Conservation (phyloP, 163 green algal genomes). For the Picocystis sp. region DNA sequence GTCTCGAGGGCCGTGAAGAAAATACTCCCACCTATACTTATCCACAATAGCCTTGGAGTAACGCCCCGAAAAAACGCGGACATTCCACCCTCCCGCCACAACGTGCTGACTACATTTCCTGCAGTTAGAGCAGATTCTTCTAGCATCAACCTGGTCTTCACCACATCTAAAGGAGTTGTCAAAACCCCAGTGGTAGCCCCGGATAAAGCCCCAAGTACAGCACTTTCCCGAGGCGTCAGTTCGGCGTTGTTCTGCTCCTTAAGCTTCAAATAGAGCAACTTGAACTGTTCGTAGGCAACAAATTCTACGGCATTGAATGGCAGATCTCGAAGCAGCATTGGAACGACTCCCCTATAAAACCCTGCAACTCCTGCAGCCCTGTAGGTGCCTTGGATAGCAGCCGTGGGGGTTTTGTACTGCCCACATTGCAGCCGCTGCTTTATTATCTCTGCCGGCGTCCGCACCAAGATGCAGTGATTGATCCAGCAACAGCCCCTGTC, state of each 20-base stretch:
- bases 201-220: slow-evolving; percentile 49
- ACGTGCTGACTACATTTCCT: too few relatives aligned
- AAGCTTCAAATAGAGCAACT: slow-evolving; percentile 5
- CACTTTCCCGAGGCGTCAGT: slow-evolving; percentile 41
- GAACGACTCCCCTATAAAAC: slow-evolving; percentile 83
- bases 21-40: slow-evolving; percentile 25
- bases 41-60: slow-evolving; percentile 20
- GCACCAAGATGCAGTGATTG: slow-evolving; percentile 62
- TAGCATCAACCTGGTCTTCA: slow-evolving; percentile 93
- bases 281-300: slow-evolving; percentile 66
- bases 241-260: slow-evolving; percentile 16
- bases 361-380: slow-evolving; percentile 37
- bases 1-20: slow-evolving; percentile 24
- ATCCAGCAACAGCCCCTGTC: slow-evolving; percentile 44
- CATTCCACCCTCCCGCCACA: too few relatives aligned
- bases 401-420: slow-evolving; percentile 29
- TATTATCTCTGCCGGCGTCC: slow-evolving; percentile 90
- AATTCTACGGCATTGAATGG: slow-evolving; percentile 98
- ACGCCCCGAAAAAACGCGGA: slow-evolving; percentile 10
- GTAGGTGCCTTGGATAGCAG: slow-evolving; percentile 5
- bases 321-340: slow-evolving; percentile 89
- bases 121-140: too few relatives aligned
- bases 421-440: slow-evolving; percentile 90
- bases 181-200: slow-evolving; percentile 51
- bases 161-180: slow-evolving; percentile 91